These are phyloP conservation scores for Dictyostelium firmibasis DNA, from an alignment of 78 protist species.

Conservation along the genomic window DNA sequence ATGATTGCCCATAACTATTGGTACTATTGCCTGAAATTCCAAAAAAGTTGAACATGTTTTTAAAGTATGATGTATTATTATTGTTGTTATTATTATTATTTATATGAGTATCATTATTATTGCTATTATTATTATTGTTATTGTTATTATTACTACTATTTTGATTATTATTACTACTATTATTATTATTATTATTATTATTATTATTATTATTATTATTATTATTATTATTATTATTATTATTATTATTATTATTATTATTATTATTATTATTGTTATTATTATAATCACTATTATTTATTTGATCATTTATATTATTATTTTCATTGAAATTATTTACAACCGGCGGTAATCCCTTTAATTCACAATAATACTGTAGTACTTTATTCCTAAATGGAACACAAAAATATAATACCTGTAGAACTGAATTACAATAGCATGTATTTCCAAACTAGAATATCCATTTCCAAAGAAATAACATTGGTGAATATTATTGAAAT, in stretches of 20 bases:
- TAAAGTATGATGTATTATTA: background rate
- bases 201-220: background rate
- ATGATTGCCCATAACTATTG: background rate
- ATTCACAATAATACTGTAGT: conserved; percentile 55
- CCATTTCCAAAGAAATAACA: no score
- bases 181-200: background rate
- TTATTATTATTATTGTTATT: background rate
- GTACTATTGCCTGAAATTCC: background rate
- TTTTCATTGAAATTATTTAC: no score
- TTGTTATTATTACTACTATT: no score
- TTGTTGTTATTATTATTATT: no score
- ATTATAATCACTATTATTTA: background rate
- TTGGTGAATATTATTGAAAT: background rate
- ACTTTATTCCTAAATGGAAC: conserved; percentile 86
- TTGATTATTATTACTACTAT: no score
- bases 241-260: background rate
- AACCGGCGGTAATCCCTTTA: background rate
- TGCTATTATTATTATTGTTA: background rate
- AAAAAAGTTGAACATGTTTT: conserved; percentile 11
- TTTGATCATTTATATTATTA: no score
- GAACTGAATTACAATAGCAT: conserved; percentile 95
- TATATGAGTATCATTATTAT: no score
- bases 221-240: background rate
- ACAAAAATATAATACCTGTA: conserved; percentile 93
- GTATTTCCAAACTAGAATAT: conserved; percentile 92